Evolutionary conservation across 208 protist genomes (phyloP).

Genomic region (Leishmania mexicana): DNA sequence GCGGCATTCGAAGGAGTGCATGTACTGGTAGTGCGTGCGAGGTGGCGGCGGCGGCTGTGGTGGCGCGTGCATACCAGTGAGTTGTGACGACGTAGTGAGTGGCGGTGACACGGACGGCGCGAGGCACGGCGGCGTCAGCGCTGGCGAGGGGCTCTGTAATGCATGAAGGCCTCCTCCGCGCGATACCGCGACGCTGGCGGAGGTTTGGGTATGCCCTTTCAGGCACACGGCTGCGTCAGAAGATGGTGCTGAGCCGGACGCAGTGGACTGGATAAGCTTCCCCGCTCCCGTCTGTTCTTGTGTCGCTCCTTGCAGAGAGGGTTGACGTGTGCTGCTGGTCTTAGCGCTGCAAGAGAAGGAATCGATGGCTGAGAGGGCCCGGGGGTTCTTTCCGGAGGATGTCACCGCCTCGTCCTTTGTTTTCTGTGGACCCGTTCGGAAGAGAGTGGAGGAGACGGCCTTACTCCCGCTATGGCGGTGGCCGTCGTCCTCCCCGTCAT

Average conservation of each 20-base stretch:
- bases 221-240: background rate
- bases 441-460: background rate
- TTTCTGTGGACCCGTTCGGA: background rate
- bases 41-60: constrained; percentile 13
- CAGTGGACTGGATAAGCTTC: background rate
- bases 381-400: background rate
- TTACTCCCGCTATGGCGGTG: background rate
- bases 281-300: background rate
- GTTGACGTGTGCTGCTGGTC: background rate
- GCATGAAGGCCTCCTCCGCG: background rate
- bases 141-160: background rate
- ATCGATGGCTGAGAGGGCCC: background rate
- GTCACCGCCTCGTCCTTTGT: background rate
- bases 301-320: background rate
- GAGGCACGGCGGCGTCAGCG: background rate
- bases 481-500: background rate
- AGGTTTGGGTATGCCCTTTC: background rate
- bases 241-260: background rate
- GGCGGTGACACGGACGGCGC: background rate
- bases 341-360: background rate
- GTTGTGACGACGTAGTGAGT: background rate
- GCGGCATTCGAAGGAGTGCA: constrained; percentile 58
- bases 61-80: background rate
- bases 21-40: constrained; percentile 45
- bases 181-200: background rate